Conservation (phyloP, 768 basidiomycete genomes). For the Fistulinella prunicolor region DNA sequence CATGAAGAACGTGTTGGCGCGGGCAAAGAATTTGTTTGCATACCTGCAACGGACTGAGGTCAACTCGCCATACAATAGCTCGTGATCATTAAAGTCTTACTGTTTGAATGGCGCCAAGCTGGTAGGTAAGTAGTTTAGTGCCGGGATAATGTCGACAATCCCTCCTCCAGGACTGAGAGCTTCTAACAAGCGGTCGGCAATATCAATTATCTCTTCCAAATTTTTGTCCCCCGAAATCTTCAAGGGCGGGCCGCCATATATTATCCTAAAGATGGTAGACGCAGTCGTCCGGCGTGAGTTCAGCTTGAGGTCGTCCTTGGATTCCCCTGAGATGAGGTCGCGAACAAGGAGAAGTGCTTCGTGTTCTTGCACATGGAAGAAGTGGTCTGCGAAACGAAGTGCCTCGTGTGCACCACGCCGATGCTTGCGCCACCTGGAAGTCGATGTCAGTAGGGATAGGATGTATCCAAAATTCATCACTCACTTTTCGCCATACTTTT, state of each 20-base stretch:
- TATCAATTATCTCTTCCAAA: conserved; percentile 3
- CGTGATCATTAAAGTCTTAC: not conserved
- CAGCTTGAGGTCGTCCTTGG: conserved; percentile 1
- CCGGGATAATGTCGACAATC: conserved; percentile 7
- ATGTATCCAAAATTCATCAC: not conserved
- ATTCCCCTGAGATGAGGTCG: conserved; percentile 1
- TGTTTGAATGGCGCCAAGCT: conserved; percentile 9
- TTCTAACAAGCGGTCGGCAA: not conserved
- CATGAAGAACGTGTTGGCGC: conserved; percentile 3
- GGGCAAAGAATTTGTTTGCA: conserved; percentile 6
- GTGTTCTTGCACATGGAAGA: conserved; percentile 5
- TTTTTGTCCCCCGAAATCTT: conserved; percentile 4
- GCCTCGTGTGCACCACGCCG: conserved; percentile 6
- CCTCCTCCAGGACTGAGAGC: conserved; percentile 7
- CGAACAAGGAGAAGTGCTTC: conserved; percentile 8
- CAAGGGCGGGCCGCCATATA: conserved; percentile 5
- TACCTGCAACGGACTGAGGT: conserved; percentile 1
- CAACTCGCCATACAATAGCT: not conserved
- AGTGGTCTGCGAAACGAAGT: not conserved
- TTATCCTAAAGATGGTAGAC: conserved; percentile 3
- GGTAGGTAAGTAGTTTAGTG: conserved; percentile 1
- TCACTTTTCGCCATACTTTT: conserved; percentile 10
- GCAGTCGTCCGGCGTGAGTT: conserved; percentile 7
- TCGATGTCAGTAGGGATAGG: too few relatives aligned
- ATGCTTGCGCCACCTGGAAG: conserved; percentile 8